phyloP scores from a whole-genome alignment of 1,284 basidiomycete genomes.

The Erythrobasidium hasegawianum region DNA sequence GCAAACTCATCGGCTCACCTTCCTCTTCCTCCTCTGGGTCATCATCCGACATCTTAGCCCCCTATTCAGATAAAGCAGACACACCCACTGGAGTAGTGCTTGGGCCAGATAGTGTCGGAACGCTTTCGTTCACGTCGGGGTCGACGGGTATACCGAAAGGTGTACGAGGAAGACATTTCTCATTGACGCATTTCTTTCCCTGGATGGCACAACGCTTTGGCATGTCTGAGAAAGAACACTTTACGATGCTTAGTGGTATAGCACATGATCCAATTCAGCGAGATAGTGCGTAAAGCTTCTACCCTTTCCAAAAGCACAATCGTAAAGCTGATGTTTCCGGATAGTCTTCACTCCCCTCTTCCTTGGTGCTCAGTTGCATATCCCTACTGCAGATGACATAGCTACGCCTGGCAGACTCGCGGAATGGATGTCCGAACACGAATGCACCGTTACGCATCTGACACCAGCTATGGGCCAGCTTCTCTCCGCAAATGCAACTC shows the following conservation, averaged over 20 bases:
- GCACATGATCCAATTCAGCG: slow-evolving; percentile 99
- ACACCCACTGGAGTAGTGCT: slow-evolving; percentile 71
- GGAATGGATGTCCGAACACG: slow-evolving; percentile 94
- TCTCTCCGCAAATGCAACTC: slow-evolving; percentile 88
- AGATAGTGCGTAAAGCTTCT: slow-evolving; percentile 77
- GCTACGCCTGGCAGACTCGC: slow-evolving; percentile 94
- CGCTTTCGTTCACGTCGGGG: slow-evolving; percentile 96
- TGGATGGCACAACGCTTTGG: slow-evolving; percentile 96
- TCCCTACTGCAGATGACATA: slow-evolving; percentile 96
- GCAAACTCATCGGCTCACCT: slow-evolving; percentile 65
- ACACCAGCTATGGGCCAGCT: slow-evolving; percentile 99
- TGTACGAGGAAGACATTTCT: slow-evolving; percentile 90
- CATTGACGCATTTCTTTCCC: slow-evolving; percentile 98
- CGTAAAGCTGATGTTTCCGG: not conserved
- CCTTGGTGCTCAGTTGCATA: slow-evolving; percentile 91
- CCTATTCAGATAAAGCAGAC: slow-evolving; percentile 40
- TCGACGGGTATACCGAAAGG: slow-evolving; percentile 98
- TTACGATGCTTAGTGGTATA: slow-evolving; percentile 98
- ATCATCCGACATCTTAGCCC: slow-evolving; percentile 50
- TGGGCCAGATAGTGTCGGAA: slow-evolving; percentile 92
- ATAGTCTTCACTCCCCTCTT: slow-evolving; percentile 97
- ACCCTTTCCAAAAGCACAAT: no score
- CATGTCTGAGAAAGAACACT: slow-evolving; percentile 70
- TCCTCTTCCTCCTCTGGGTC: slow-evolving; percentile 58
- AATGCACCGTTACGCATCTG: slow-evolving; percentile 91